Evolutionary conservation across 1,284 basidiomycete genomes (phyloP).

Genomic region (Wolfiporia cocos): DNA sequence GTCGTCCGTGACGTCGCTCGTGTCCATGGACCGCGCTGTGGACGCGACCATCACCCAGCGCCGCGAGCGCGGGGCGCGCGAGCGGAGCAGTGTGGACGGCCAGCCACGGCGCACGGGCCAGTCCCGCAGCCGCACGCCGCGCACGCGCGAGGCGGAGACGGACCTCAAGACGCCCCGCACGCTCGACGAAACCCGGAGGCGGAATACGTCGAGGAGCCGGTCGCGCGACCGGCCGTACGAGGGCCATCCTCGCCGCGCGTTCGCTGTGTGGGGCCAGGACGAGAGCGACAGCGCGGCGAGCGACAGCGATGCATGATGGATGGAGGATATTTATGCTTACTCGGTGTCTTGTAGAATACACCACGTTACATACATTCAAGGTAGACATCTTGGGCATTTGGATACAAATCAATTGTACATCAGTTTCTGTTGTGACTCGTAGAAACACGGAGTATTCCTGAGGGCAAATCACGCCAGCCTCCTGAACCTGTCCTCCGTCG

Average conservation of each 20-base stretch:
- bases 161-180: conserved; percentile 53
- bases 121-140: conserved; percentile 45
- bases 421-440: conserved; percentile 5
- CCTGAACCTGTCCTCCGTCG: too few relatives aligned
- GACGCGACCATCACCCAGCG: conserved; percentile 21
- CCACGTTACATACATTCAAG: neutral
- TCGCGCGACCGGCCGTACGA: conserved; percentile 32
- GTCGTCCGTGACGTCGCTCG: conserved; percentile 32
- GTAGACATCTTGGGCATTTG: neutral
- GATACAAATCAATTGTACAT: neutral
- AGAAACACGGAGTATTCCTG: conserved; percentile 62
- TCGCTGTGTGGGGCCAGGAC: conserved; percentile 81
- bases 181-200: conserved; percentile 23
- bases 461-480: conserved; percentile 57
- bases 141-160: conserved; percentile 43
- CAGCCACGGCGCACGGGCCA: conserved; percentile 31
- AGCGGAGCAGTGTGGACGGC: conserved; percentile 36
- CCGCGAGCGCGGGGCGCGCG: conserved; percentile 42
- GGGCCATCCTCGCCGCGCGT: conserved; percentile 43
- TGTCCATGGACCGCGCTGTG: conserved; percentile 25
- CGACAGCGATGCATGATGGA: conserved; percentile 47
- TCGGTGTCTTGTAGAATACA: neutral
- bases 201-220: conserved; percentile 17
- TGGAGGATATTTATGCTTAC: neutral
- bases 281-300: conserved; percentile 82